A percentile compares a stretch with the other conserved stretches of the same genome.
Evolutionary conservation across 73 alveolate species (phyloP).

Genomic region (Urostyla sp.): DNA sequence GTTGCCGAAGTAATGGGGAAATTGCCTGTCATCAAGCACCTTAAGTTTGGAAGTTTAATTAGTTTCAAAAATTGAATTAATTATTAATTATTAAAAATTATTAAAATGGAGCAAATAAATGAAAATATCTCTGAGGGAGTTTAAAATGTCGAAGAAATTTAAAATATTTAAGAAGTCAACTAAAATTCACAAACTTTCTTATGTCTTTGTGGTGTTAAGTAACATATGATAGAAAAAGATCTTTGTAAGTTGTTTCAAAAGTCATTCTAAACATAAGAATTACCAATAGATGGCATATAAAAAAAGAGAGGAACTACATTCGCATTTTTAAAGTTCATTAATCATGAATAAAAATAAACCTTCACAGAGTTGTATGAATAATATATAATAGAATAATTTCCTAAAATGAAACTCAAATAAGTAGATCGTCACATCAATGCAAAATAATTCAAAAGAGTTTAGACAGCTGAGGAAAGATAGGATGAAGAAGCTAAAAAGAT

Average conservation of each 20-base stretch:
- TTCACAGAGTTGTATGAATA: not conserved
- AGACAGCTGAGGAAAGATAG: constrained; percentile 22
- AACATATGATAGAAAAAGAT: constrained; percentile 47
- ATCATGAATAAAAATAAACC: not conserved
- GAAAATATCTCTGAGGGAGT: no score
- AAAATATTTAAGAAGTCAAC: no score
- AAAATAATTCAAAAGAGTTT: not conserved
- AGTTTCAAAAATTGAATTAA: no score
- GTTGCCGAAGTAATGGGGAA: constrained; percentile 94
- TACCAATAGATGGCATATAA: constrained; percentile 21
- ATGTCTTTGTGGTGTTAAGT: constrained; percentile 45
- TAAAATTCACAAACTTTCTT: not conserved
- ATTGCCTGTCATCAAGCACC: constrained; percentile 96
- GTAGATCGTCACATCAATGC: not conserved
- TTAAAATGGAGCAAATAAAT: no score
- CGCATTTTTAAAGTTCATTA: constrained; percentile 14
- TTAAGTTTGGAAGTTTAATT: constrained; percentile 87
- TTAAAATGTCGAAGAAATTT: no score
- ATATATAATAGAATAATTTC: constrained; percentile 11
- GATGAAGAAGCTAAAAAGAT: constrained; percentile 20
- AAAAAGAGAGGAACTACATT: constrained; percentile 35
- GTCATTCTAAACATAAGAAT: not conserved
- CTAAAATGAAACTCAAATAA: constrained; percentile 14
- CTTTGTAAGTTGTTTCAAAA: constrained; percentile 20
- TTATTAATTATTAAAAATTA: no score